Evolutionary conservation across 2,329 filamentous ascomycete species (phyloP).

Genomic region (Volutella citrinella): DNA sequence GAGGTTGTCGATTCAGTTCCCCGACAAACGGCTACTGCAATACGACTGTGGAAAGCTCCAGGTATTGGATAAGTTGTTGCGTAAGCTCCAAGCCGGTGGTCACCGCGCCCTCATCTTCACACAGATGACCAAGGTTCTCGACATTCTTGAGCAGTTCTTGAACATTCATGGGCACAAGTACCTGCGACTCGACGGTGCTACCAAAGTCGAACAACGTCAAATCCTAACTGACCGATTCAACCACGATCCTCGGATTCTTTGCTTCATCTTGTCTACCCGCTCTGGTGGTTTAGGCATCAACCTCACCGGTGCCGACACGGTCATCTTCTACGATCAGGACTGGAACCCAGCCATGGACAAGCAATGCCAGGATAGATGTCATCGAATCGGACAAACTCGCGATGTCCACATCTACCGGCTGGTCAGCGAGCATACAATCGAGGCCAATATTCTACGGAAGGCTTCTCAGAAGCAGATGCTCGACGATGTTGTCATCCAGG

Average conservation of each 20-base stretch:
- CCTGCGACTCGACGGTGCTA: conserved; percentile 91
- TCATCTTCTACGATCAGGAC: conserved; percentile 98
- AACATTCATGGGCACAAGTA: conserved; percentile 98
- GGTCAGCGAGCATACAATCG: conserved; percentile 90
- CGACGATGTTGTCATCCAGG: conserved; percentile 97
- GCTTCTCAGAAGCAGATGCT: conserved; percentile 97
- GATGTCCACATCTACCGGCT: conserved; percentile 98
- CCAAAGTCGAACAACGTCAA: conserved; percentile 92
- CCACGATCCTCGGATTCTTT: conserved; percentile 84
- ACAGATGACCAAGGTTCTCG: conserved; percentile 98
- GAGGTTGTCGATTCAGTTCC: conserved; percentile 91
- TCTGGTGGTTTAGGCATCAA: conserved; percentile 96
- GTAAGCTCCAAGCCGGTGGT: conserved; percentile 81
- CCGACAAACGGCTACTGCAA: conserved; percentile 91
- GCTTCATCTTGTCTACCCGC: conserved; percentile 91
- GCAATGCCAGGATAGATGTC: conserved; percentile 95
- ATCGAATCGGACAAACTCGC: conserved; percentile 94
- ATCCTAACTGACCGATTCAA: conserved; percentile 97
- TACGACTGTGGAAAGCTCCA: conserved; percentile 98
- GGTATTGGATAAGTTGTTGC: conserved; percentile 78
- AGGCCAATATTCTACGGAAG: conserved; percentile 95
- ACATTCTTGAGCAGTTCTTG: conserved; percentile 95
- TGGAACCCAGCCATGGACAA: conserved; percentile 99
- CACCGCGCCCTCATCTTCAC: conserved; percentile 98
- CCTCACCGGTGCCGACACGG: conserved; percentile 90